Evolutionary conservation across 2,329 filamentous ascomycete species (phyloP).

Genomic region (Cladosporium sp.): DNA sequence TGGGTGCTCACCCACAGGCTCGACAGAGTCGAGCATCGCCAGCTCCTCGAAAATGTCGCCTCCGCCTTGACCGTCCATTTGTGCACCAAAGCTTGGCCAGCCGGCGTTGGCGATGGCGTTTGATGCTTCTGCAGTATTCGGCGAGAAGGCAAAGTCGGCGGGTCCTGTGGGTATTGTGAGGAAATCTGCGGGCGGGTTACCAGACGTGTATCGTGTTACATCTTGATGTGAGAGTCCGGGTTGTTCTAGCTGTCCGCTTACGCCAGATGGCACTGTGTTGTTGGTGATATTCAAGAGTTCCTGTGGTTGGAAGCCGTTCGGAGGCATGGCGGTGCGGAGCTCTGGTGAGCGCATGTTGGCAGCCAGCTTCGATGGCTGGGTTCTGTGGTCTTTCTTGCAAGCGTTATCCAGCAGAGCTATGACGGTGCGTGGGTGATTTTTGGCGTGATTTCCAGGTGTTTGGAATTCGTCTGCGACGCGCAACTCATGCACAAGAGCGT

Average conservation of each 20-base stretch:
- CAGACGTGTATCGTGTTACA: not conserved
- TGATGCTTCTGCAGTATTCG: slow-evolving; percentile 1
- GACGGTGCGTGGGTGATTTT: slow-evolving; percentile 12
- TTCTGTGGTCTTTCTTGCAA: slow-evolving; percentile 19
- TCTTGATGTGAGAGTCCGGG: slow-evolving; percentile 8
- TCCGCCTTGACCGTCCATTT: slow-evolving; percentile 14
- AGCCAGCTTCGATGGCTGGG: slow-evolving; percentile 32
- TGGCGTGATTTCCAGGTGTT: slow-evolving; percentile 9
- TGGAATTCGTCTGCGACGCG: slow-evolving; percentile 17
- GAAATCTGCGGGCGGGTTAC: slow-evolving; percentile 6
- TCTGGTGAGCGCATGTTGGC: slow-evolving; percentile 22
- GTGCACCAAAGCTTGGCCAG: slow-evolving; percentile 7
- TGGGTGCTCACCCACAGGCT: slow-evolving; percentile 55
- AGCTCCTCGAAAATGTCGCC: slow-evolving; percentile 58
- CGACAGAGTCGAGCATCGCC: slow-evolving; percentile 56
- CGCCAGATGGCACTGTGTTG: not conserved
- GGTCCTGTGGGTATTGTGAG: slow-evolving; percentile 17
- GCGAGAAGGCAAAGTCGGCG: slow-evolving; percentile 14
- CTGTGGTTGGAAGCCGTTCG: not conserved
- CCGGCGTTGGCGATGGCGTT: not conserved
- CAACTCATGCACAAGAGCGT: slow-evolving; percentile 43
- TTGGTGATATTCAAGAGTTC: slow-evolving; percentile 8
- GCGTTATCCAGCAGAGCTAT: slow-evolving; percentile 26
- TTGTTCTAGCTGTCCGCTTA: not conserved
- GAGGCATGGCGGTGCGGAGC: not conserved